Percentiles rank a stretch among this genome's conserved stretches.
Evolutionary conservation across 192 early-diverging fungal species (phyloP).

Genomic region (Chytriomyces sp.): DNA sequence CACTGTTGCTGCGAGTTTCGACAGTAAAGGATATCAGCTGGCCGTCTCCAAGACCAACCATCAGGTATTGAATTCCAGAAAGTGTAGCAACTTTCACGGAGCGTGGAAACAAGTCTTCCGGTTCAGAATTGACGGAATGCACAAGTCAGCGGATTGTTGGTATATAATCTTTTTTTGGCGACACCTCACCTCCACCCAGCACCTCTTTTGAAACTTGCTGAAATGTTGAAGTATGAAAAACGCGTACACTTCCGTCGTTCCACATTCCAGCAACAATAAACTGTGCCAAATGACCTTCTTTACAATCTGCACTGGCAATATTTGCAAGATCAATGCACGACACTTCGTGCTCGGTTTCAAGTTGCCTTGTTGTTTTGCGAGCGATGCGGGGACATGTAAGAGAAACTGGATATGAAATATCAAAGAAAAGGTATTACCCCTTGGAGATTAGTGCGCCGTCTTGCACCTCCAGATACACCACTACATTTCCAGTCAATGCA

Average conservation of each 20-base stretch:
- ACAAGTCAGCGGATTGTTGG: too few relatives aligned
- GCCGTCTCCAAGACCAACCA: slow-evolving; percentile 87
- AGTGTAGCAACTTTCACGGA: slow-evolving; percentile 66
- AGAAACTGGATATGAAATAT: too few relatives aligned
- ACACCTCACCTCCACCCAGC: slow-evolving; percentile 49
- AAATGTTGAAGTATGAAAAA: slow-evolving; percentile 67
- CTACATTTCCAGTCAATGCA: slow-evolving; percentile 55
- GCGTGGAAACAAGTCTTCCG: slow-evolving; percentile 60
- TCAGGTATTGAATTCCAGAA: slow-evolving; percentile 68
- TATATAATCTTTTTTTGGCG: background rate
- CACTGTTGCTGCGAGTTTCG: slow-evolving; percentile 36
- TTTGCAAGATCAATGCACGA: slow-evolving; percentile 66
- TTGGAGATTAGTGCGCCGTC: slow-evolving; percentile 43
- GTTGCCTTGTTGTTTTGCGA: too few relatives aligned
- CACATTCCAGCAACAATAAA: slow-evolving; percentile 73
- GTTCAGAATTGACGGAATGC: too few relatives aligned
- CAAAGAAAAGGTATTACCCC: slow-evolving; percentile 24
- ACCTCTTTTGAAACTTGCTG: slow-evolving; percentile 47
- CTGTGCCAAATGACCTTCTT: slow-evolving; percentile 46
- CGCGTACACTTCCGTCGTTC: slow-evolving; percentile 64
- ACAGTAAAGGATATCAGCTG: slow-evolving; percentile 75
- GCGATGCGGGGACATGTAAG: too few relatives aligned
- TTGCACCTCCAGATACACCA: slow-evolving; percentile 67
- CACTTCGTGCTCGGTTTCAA: slow-evolving; percentile 65
- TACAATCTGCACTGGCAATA: background rate